These are phyloP conservation scores for Chrysoporthe puriensis DNA, from an alignment of 2,329 filamentous ascomycete genomes.

Conservation along the genomic window DNA sequence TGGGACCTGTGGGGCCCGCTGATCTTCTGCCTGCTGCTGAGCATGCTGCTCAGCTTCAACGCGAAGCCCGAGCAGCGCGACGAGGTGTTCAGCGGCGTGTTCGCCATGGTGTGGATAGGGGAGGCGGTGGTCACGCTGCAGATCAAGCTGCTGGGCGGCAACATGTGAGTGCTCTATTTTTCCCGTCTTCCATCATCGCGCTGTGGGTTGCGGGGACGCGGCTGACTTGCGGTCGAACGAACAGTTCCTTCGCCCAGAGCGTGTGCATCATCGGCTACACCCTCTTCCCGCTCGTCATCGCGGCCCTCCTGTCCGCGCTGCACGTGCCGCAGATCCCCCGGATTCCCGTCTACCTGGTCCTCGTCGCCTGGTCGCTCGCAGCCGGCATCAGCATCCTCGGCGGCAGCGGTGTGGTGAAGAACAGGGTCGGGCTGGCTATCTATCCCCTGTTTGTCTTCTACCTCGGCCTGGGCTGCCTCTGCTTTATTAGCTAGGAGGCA, in stretches of 20 bases:
- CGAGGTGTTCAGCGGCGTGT: conserved; percentile 91
- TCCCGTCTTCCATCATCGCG: conserved; percentile 10
- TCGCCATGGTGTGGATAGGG: conserved; percentile 95
- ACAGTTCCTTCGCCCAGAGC: conserved; percentile 94
- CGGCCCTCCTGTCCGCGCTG: conserved; percentile 84
- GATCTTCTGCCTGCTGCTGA: conserved; percentile 89
- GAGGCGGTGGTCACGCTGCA: conserved; percentile 97
- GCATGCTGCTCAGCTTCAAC: conserved; percentile 83
- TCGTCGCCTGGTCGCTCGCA: conserved; percentile 90
- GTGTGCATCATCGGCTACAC: conserved; percentile 99
- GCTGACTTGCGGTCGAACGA: neutral
- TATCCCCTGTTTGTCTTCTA: conserved; percentile 97
- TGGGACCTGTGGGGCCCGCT: conserved; percentile 99
- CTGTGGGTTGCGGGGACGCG: conserved; percentile 18
- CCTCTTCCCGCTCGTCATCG: conserved; percentile 93
- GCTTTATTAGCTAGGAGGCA: conserved; percentile 82
- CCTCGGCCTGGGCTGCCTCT: conserved; percentile 87
- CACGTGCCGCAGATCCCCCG: conserved; percentile 77
- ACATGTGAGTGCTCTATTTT: conserved; percentile 70
- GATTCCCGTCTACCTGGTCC: conserved; percentile 86
- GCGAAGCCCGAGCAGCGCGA: conserved; percentile 81
- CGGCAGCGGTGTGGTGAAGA: conserved; percentile 93
- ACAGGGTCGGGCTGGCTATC: conserved; percentile 89
- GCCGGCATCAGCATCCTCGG: conserved; percentile 95
- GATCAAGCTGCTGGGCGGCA: conserved; percentile 94